Conservation (phyloP, 345 rosid genomes). For the Conringia planisiliqua region DNA sequence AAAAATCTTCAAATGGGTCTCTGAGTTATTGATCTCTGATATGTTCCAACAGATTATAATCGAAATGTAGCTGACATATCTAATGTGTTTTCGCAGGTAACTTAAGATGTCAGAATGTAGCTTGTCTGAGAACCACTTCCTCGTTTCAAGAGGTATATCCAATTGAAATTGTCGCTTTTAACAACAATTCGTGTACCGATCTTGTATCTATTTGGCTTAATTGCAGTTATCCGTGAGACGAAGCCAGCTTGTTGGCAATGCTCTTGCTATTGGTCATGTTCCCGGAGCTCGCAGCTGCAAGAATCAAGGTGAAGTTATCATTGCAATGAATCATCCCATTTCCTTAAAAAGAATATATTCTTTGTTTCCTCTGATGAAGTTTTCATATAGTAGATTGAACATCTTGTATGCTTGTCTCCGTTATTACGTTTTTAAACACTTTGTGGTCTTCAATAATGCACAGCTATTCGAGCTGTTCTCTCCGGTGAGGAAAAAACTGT, state of each 20-base stretch:
- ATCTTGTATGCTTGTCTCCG: not conserved
- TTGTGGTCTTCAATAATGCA: not conserved
- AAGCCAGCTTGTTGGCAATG: constrained; percentile 32
- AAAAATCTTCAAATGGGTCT: not conserved
- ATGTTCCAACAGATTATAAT: not conserved
- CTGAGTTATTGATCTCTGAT: not conserved
- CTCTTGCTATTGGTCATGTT: constrained; percentile 7
- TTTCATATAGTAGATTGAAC: not conserved
- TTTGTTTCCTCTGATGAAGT: not conserved
- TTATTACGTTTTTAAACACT: not conserved
- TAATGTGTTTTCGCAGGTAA: constrained; percentile 11
- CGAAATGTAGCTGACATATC: not conserved
- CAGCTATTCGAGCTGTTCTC: constrained; percentile 61
- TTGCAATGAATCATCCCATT: not conserved
- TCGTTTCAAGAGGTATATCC: constrained; percentile 20
- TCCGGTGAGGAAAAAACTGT: constrained; percentile 39
- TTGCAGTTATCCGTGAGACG: constrained; percentile 15
- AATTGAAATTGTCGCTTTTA: not conserved
- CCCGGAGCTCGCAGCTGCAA: constrained; percentile 5
- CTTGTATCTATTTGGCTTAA: not conserved
- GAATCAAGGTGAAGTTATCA: constrained; percentile 24
- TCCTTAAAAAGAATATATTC: not conserved
- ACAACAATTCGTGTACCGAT: not conserved
- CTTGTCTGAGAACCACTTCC: constrained; percentile 8
- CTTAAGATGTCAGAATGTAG: constrained; percentile 24